Evolutionary conservation across 2,329 filamentous ascomycete genomes (phyloP).

Genomic region (Cadophora sp.): DNA sequence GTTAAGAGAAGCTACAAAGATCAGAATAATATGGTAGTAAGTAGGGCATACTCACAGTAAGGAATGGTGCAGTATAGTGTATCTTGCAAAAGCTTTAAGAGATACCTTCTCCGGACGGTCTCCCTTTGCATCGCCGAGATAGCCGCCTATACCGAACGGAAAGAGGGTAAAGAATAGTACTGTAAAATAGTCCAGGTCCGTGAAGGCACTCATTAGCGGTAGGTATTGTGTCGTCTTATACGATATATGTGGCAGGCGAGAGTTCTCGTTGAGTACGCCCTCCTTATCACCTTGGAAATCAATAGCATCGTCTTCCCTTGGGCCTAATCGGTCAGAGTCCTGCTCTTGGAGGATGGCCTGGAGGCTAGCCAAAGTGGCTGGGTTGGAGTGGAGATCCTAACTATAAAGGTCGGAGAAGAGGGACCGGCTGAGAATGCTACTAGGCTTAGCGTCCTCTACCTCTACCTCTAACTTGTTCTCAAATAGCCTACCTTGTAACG

Average conservation of each 20-base stretch:
- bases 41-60: slow-evolving; percentile 19
- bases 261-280: neutral
- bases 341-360: slow-evolving; percentile 13
- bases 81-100: neutral
- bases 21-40: slow-evolving; percentile 15
- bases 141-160: neutral
- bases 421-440: slow-evolving; percentile 22
- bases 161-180: neutral
- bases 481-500: slow-evolving; percentile 20
- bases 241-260: neutral
- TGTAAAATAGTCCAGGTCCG: neutral
- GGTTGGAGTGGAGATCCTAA: slow-evolving; percentile 25
- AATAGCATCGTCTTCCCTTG: neutral
- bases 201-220: neutral
- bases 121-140: neutral
- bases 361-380: slow-evolving; percentile 23
- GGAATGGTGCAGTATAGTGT: slow-evolving; percentile 24
- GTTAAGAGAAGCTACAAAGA: slow-evolving; percentile 24
- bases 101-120: neutral
- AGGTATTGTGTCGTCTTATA: neutral
- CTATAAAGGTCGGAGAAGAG: slow-evolving; percentile 28
- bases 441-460: slow-evolving; percentile 24
- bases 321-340: neutral
- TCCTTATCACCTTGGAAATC: neutral
- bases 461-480: no score